Evolutionary conservation across 2,329 filamentous ascomycete genomes (phyloP), one percentile per base, ranked within the genome.

Genomic region (Trichophyton schoenleinii): DNA sequence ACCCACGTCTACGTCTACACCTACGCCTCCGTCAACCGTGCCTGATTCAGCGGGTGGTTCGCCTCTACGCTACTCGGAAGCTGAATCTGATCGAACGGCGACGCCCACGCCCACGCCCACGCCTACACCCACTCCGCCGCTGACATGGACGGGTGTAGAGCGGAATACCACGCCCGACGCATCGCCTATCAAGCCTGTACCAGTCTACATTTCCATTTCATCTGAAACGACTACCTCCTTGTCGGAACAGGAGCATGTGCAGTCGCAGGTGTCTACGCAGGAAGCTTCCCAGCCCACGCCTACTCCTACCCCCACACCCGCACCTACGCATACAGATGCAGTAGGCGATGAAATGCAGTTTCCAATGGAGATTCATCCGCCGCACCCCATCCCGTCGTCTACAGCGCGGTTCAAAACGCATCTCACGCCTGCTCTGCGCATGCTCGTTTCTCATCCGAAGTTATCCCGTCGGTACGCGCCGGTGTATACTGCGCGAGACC

Each of bases 401-500:
- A 71, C 74, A 15, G 65, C 62, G 1, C 67, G 72, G 1, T 71
- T 88, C 57, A 70, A 63, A 63, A 79, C 80, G 38, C 75, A 89
- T 48, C 70, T 88, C 46, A 87, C 87, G 0, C 71, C 74, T 9
- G 75, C 78, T 2, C 76, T 87, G 18, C 67, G 74, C 7, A 77
- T 80, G 65, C 75, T 89, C 1, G 79, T 79, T 1, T 70, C 73
- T 0, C 77, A 80, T n/a, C 74, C 82, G 28, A 77, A 81, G 15
- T 73, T 85, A 3, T 65, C 73, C 0, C 77, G 76, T 1, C 79
- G 80, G 2, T 89, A 82, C 71, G 76, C 72, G 3, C 84, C 86
- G 0, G 65, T 68, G 3, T 64, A 72, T 0, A 77, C 81, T 59
- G 73, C 74, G 1, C 77, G 86, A 3, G 69, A 72, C 0, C 73